A percentile compares a stretch with the other conserved stretches of the same genome.
Conservation (phyloP, 2,329 filamentous ascomycete genomes). For the Aureobasidium sp. region DNA sequence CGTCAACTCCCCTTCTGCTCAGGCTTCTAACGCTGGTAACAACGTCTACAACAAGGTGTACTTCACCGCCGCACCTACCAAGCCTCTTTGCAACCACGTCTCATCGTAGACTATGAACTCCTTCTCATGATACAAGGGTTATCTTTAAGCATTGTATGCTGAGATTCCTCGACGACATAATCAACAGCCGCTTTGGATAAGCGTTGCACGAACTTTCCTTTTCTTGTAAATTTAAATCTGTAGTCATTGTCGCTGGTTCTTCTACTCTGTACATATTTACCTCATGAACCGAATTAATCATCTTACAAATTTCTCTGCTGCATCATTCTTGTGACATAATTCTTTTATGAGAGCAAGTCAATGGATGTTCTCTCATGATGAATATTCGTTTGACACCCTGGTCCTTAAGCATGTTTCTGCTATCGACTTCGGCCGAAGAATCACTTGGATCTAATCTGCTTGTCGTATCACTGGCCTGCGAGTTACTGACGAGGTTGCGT, state of each 20-base stretch:
- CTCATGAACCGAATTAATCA: not conserved
- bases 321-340: not conserved
- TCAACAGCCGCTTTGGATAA: not conserved
- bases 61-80: conserved; percentile 31
- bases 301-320: not conserved
- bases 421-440: too few species aligned
- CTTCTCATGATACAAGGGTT: not conserved
- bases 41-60: conserved; percentile 42
- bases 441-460: too few species aligned
- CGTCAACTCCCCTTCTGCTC: conserved; percentile 29
- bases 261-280: conserved; percentile 2
- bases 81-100: not conserved
- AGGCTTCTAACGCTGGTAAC: conserved; percentile 34
- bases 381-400: too few species aligned
- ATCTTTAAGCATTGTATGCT: not conserved
- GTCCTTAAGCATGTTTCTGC: too few species aligned
- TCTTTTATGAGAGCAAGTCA: too few species aligned
- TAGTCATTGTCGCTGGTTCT: not conserved
- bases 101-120: not conserved
- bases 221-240: conserved; percentile 6
- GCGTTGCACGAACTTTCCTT: not conserved
- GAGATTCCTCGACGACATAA: not conserved
- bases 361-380: too few species aligned
- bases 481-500: too few species aligned
- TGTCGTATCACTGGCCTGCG: too few species aligned